Base-by-base conservation (phyloP, 257 asterid genomes). In the Rhazya stricta region DNA sequence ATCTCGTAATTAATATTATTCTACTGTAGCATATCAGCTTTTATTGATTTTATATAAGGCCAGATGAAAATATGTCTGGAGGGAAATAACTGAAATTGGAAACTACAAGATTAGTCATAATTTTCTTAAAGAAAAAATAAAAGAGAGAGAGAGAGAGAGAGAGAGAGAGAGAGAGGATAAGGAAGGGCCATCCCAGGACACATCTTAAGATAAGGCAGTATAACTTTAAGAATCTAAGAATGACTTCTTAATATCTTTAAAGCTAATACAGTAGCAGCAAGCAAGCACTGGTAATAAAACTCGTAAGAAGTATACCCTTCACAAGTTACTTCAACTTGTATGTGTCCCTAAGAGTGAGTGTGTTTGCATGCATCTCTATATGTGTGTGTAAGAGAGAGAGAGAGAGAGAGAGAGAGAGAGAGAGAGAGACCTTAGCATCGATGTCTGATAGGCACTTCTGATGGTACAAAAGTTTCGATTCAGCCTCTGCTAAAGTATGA, bases 401-500 rank as follows among this genome's bases (percentile, higher is more conserved):
- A 62, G 43, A 27, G 23, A 27, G 1, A 67, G 57, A 43, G 23
- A 25, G 57, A 70, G 45, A 18, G 77, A 72, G 37, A 71, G 70
- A 46, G 67, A 81, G 19, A 46, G 50, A 65, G 75, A 92, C 99
- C 97, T 94, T 81, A 53, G 86, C 85, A 76, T 94, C 97, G 78
- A 90, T 81, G 57, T 94, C 96, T 56, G 88, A 73, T 58, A 89
- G 76, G 67, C 86, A 81, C 60, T 85, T 84, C 83, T 89, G 96
- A 88, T 92, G 97, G 74, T 74, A 57, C 41, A 83, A 71, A 77
- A 94, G 92, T 73, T 88, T 79, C 29, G 80, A 67, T 87, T 94
- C 97, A 71, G 90, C 91, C 82, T 92, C 96, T 71, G 92, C 86
- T 86, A 94, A 84, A 77, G 88, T 89, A 87, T 88, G 95, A 83